phyloP scores from a whole-genome alignment of 163 green algal genomes.

The Scenedesmus sp. region DNA sequence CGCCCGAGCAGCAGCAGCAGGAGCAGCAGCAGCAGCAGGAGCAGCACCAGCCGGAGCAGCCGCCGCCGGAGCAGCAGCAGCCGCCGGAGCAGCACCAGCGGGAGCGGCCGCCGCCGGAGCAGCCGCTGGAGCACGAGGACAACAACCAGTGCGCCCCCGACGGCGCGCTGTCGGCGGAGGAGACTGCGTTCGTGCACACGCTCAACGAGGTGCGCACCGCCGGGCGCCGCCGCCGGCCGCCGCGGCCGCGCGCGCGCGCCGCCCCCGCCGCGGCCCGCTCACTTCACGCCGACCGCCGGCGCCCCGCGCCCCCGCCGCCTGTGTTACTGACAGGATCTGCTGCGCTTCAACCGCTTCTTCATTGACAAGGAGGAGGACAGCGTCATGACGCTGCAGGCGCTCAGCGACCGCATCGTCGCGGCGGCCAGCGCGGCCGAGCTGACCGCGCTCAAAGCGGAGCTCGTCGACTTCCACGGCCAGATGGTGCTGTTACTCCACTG shows the following conservation, averaged over 20 bases:
- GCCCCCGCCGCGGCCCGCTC: neutral
- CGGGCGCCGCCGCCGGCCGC: neutral
- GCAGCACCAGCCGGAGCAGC: constrained; percentile 5
- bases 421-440: constrained; percentile 13
- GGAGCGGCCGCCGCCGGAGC: neutral
- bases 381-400: constrained; percentile 73
- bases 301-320: neutral
- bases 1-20: neutral
- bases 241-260: neutral
- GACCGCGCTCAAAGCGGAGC: constrained; percentile 29
- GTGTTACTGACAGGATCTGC: constrained; percentile 36
- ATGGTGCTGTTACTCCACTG: constrained; percentile 89
- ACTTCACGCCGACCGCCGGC: neutral
- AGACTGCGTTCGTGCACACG: constrained; percentile 43
- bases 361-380: constrained; percentile 83
- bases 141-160: too few relatives aligned
- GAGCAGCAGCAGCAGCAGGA: neutral
- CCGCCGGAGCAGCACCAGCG: constrained; percentile 45
- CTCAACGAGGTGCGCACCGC: constrained; percentile 36
- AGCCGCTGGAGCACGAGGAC: neutral
- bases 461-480: constrained; percentile 56
- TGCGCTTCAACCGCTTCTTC: constrained; percentile 77
- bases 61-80: neutral
- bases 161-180: constrained; percentile 35
- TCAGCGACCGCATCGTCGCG: constrained; percentile 26